Conservation (phyloP, 805 yeast genomes). For the Zygosaccharomyces rouxii region DNA sequence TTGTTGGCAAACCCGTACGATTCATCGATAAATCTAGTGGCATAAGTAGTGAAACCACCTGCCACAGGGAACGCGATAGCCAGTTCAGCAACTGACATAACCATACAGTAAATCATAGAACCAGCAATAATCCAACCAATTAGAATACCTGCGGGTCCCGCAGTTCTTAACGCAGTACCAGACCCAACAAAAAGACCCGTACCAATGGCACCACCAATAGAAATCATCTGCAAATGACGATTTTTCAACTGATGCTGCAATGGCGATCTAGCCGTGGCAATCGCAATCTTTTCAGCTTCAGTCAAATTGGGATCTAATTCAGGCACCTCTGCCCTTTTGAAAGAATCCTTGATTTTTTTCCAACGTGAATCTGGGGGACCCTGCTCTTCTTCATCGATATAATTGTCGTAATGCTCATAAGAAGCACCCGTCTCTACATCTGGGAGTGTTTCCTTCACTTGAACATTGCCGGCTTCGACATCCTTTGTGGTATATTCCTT, state of each 20-base stretch:
- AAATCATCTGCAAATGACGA: constrained; percentile 60
- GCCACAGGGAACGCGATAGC: constrained; percentile 59
- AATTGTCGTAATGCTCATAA: constrained; percentile 4
- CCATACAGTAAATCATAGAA: constrained; percentile 52
- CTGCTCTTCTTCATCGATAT: background rate
- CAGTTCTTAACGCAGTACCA: constrained; percentile 55
- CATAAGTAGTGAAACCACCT: constrained; percentile 62
- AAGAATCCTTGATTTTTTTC: constrained; percentile 47
- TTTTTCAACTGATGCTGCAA: constrained; percentile 49
- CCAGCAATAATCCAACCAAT: constrained; percentile 54
- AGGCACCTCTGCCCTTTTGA: constrained; percentile 38
- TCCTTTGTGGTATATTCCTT: constrained; percentile 3
- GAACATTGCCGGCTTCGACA: constrained; percentile 11
- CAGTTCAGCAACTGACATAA: constrained; percentile 59
- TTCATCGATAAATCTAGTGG: constrained; percentile 54
- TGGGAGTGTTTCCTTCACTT: constrained; percentile 11
- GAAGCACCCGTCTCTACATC: constrained; percentile 9
- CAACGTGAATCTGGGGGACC: constrained; percentile 28
- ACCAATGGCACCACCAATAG: constrained; percentile 70
- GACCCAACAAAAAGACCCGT: constrained; percentile 74
- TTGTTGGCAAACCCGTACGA: constrained; percentile 63
- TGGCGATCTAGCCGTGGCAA: constrained; percentile 50
- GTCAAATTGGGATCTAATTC: constrained; percentile 40
- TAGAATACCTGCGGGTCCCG: constrained; percentile 63
- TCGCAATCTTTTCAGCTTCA: constrained; percentile 44